phyloP scores from a whole-genome alignment of 129 eudicot species.

The Calendula officinalis region DNA sequence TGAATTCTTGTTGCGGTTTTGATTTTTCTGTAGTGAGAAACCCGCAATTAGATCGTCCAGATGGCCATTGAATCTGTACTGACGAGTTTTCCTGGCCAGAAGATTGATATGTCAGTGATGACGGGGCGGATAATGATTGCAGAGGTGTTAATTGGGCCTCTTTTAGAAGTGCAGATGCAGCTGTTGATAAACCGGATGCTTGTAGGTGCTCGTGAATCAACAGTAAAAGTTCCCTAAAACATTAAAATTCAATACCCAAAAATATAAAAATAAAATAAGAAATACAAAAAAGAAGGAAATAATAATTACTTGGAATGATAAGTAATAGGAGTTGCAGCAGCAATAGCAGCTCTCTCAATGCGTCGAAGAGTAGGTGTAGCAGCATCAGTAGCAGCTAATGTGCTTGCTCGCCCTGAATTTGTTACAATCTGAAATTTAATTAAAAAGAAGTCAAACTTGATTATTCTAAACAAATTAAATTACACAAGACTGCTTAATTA shows the following conservation, averaged over 20 bases:
- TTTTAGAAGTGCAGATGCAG: slow-evolving; percentile 66
- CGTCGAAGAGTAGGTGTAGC: slow-evolving; percentile 95
- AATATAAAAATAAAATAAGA: not conserved
- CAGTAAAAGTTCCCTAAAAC: slow-evolving; percentile 75
- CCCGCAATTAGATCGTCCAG: slow-evolving; percentile 60
- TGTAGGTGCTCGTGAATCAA: slow-evolving; percentile 94
- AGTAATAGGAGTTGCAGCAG: slow-evolving; percentile 97
- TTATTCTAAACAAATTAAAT: not conserved
- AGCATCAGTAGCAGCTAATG: slow-evolving; percentile 98
- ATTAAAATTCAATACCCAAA: slow-evolving; percentile 3
- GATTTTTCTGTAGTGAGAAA: slow-evolving; percentile 49
- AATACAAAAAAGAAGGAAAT: not conserved
- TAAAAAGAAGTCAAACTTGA: not conserved
- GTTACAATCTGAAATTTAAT: slow-evolving; percentile 63
- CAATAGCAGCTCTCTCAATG: slow-evolving; percentile 98
- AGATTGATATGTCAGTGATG: slow-evolving; percentile 77
- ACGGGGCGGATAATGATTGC: slow-evolving; percentile 74
- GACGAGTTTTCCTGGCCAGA: slow-evolving; percentile 59
- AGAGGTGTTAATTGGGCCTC: slow-evolving; percentile 91
- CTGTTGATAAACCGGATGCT: slow-evolving; percentile 75
- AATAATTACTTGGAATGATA: slow-evolving; percentile 73
- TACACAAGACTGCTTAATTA: not conserved
- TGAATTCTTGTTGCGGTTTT: slow-evolving; percentile 46
- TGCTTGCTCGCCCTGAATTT: slow-evolving; percentile 92
- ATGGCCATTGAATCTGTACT: slow-evolving; percentile 82